Evolutionary conservation across 129 eudicot species (phyloP), one percentile per base, ranked within the genome.

Genomic region (Flaveria sonorensis): DNA sequence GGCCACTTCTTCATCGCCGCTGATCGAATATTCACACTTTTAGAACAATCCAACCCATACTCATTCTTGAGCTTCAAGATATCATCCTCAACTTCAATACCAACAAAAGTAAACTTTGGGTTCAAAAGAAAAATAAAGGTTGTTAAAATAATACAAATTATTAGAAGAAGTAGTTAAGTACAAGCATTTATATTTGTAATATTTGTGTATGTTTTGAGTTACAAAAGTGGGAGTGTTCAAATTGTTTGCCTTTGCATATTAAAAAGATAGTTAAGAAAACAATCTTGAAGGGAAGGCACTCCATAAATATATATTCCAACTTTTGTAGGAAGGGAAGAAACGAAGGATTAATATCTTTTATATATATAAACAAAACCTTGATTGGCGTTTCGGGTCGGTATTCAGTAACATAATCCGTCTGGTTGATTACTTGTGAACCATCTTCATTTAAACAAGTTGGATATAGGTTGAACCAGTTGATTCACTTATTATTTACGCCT

Each of bases 1-100:
- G 96, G 96, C 90, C 92, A 92, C 71, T 71, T 77, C 19, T 18
- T 30, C 80, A 67, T 84, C 0, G 96, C 96, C 23, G 9, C 73
- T 2, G 55, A 83, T 11, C 86, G 74, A n/a, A 89, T 77, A 61
- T 86, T 92, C 1, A 36, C 48, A 40, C 80, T 75, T 8, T 55
- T 81, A 1, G 57, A 18, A 14, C 90, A 85, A 3, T 72, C 84
- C 62, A 90, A 69, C 43, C 89, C 96, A 26, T 93, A 90, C 76
- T 93, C 95, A 11, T 81, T 46, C 71, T 45, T 83, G 3, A 89
- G 85, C 89, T 92, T 92, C 9, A 7, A 10, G 0, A 87, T 45
- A 15, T 92, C 97, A 5, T 66, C 89, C 0, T 26, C 87, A 1
- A 89, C 97, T 70, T 85, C 89, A 15, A 89, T 70, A 6, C 97